Evolutionary conservation across 169 alveolate genomes (phyloP).

Genomic region (Plasmodium gonderi): DNA sequence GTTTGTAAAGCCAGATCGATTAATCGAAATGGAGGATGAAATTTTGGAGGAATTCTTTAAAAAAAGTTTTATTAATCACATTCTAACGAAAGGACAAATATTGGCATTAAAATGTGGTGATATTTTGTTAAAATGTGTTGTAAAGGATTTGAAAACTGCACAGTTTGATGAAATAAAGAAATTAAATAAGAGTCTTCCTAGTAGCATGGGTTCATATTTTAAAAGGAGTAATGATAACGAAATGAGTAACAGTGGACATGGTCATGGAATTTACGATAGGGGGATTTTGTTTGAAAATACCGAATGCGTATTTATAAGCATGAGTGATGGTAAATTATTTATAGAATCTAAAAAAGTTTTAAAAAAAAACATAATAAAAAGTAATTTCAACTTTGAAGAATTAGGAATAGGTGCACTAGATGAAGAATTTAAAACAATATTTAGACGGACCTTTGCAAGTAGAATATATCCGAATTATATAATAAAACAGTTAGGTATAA

Average conservation of each 20-base stretch:
- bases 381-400: conserved; percentile 92
- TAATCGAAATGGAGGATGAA: conserved; percentile 72
- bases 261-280: background rate
- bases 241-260: background rate
- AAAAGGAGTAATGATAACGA: conserved; percentile 10
- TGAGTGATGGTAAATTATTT: conserved; percentile 75
- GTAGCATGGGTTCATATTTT: conserved; percentile 6
- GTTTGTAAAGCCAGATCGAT: conserved; percentile 77
- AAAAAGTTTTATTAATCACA: conserved; percentile 69
- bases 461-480: conserved; percentile 97
- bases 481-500: conserved; percentile 97
- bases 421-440: conserved; percentile 96
- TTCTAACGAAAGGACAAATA: conserved; percentile 76
- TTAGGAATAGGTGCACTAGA: conserved; percentile 95
- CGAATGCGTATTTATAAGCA: conserved; percentile 69
- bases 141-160: conserved; percentile 71
- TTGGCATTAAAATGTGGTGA: conserved; percentile 76
- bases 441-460: conserved; percentile 99
- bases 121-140: conserved; percentile 65
- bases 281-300: conserved; percentile 64
- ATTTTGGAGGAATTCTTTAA: conserved; percentile 54
- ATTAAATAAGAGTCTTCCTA: background rate
- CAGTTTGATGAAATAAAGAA: conserved; percentile 56
- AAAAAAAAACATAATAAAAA: conserved; percentile 83
- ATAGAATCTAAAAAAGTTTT: conserved; percentile 75